Percentiles rank a stretch among this genome's conserved stretches.
phyloP scores from a whole-genome alignment of 2,329 filamentous ascomycete species.

The Aspergillus sp. region DNA sequence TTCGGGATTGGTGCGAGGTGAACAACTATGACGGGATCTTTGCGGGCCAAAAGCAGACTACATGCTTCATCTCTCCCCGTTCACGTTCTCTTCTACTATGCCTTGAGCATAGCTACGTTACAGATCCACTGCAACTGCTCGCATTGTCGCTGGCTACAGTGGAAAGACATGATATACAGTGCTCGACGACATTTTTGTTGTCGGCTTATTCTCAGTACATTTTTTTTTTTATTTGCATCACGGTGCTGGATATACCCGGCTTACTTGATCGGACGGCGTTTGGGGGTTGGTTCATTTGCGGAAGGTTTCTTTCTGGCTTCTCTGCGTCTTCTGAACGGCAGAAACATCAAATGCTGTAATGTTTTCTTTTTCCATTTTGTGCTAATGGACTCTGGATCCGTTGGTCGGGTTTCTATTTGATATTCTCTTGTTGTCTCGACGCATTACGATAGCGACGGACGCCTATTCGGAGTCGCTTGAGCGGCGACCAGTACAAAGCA shows the following conservation, averaged over 20 bases:
- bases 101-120: conserved; percentile 22
- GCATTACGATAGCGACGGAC: conserved; percentile 6
- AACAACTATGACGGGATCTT: conserved; percentile 19
- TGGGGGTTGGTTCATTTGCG: conserved; percentile 23
- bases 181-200: conserved; percentile 16
- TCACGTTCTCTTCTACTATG: conserved; percentile 19
- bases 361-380: conserved; percentile 2
- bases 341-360: conserved; percentile 5
- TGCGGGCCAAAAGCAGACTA: conserved; percentile 22
- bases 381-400: conserved; percentile 4
- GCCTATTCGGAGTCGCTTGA: background rate
- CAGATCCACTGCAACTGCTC: conserved; percentile 18
- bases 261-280: conserved; percentile 44
- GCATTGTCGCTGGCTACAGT: conserved; percentile 3
- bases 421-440: conserved; percentile 3
- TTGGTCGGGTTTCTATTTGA: conserved; percentile 2
- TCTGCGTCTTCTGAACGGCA: conserved; percentile 1
- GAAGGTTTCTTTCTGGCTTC: conserved; percentile 12
- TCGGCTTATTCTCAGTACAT: conserved; percentile 35
- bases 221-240: conserved; percentile 40
- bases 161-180: conserved; percentile 11
- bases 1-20: conserved; percentile 46
- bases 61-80: conserved; percentile 9
- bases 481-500: conserved; percentile 3
- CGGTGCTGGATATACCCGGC: conserved; percentile 51